phyloP scores from a whole-genome alignment of 192 early-diverging fungal genomes.

The Fimicolochytrium jonesii region DNA sequence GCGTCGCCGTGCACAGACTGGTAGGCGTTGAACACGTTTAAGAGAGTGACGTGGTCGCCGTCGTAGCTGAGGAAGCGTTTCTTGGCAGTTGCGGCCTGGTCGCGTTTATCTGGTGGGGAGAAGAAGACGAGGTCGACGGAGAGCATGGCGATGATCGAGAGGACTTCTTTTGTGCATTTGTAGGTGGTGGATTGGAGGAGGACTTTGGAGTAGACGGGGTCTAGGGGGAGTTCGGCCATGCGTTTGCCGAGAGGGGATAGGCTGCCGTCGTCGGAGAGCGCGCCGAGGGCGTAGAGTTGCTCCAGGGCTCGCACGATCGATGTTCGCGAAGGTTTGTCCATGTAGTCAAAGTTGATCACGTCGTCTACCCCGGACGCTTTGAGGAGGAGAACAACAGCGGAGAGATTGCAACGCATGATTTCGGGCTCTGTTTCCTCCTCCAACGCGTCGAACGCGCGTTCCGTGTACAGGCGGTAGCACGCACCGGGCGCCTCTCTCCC shows the following conservation, averaged over 20 bases:
- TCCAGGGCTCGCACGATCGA: slow-evolving; percentile 79
- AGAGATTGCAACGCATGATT: slow-evolving; percentile 89
- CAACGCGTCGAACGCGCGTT: slow-evolving; percentile 69
- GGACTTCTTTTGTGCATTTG: slow-evolving; percentile 81
- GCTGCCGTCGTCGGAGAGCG: slow-evolving; percentile 75
- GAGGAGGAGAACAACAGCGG: slow-evolving; percentile 77
- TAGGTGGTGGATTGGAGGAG: slow-evolving; percentile 69
- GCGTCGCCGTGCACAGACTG: slow-evolving; percentile 70
- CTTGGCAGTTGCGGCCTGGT: slow-evolving; percentile 75
- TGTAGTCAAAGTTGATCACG: slow-evolving; percentile 88
- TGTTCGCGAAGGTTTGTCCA: slow-evolving; percentile 81
- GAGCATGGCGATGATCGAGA: slow-evolving; percentile 85
- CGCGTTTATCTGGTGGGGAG: slow-evolving; percentile 77
- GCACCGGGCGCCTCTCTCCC: slow-evolving; percentile 89
- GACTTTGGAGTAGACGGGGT: slow-evolving; percentile 85
- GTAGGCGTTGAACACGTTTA: slow-evolving; percentile 81
- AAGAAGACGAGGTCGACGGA: slow-evolving; percentile 91
- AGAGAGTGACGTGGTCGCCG: slow-evolving; percentile 90
- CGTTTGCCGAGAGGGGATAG: slow-evolving; percentile 72
- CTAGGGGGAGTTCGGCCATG: slow-evolving; percentile 85
- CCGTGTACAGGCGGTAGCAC: slow-evolving; percentile 92
- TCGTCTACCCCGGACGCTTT: slow-evolving; percentile 91
- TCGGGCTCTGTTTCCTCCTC: slow-evolving; percentile 83
- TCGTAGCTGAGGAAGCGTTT: slow-evolving; percentile 76
- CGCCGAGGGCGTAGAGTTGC: slow-evolving; percentile 82